These are phyloP conservation scores for Pascua guehoae DNA, from an alignment of 1,284 basidiomycete genomes.

Conservation along the genomic window DNA sequence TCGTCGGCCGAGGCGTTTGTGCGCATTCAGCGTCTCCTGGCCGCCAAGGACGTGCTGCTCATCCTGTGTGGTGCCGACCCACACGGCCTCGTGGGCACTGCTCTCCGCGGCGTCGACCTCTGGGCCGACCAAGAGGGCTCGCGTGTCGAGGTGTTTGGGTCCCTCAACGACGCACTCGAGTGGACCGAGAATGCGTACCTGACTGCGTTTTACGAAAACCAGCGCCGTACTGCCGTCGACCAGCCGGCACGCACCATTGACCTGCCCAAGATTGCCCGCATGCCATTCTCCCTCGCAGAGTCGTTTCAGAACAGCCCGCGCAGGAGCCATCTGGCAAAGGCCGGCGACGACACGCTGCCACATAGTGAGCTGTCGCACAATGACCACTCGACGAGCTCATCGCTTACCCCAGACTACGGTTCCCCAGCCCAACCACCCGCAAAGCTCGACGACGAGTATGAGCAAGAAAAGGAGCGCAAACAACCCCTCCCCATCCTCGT, in stretches of 20 bases:
- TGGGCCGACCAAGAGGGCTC: constrained; percentile 63
- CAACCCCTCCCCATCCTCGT: constrained; percentile 57
- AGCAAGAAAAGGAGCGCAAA: neutral
- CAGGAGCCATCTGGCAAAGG: constrained; percentile 68
- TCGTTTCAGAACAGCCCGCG: constrained; percentile 71
- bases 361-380: neutral
- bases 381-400: neutral
- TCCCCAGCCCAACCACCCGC: neutral
- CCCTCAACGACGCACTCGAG: constrained; percentile 87
- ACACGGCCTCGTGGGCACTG: constrained; percentile 63
- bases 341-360: constrained; percentile 57
- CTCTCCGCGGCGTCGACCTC: constrained; percentile 69
- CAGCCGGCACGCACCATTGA: constrained; percentile 24
- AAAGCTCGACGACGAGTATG: neutral
- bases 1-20: constrained; percentile 94
- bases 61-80: constrained; percentile 80
- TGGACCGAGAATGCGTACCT: constrained; percentile 90
- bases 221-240: constrained; percentile 21
- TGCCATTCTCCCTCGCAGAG: constrained; percentile 53
- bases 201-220: constrained; percentile 48
- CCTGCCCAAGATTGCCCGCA: constrained; percentile 39
- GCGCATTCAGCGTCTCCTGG: constrained; percentile 77
- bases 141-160: constrained; percentile 74
- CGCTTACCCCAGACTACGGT: neutral
- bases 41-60: constrained; percentile 71